Evolutionary conservation across 805 yeast genomes (phyloP).

Genomic region (Candida tammaniensis): DNA sequence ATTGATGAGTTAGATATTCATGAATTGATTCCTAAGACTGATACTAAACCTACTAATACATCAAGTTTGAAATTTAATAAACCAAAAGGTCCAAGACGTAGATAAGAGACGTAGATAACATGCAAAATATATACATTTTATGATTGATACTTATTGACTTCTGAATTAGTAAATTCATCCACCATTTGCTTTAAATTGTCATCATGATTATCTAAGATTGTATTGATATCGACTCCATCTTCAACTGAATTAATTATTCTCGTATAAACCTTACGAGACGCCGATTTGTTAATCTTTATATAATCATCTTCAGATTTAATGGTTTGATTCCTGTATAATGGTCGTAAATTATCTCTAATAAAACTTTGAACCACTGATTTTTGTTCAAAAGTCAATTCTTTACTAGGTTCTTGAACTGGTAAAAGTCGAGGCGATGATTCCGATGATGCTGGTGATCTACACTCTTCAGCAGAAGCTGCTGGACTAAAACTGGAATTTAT

Average conservation of each 20-base stretch:
- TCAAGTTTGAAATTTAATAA: constrained; percentile 42
- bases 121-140: too few species aligned
- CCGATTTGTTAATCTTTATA: constrained; percentile 58
- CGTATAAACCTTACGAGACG: constrained; percentile 59
- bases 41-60: constrained; percentile 9
- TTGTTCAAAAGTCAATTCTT: constrained; percentile 36
- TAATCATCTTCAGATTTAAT: constrained; percentile 40
- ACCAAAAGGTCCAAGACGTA: constrained; percentile 69
- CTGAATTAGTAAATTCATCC: constrained; percentile 21
- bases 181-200: constrained; percentile 20
- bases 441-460: constrained; percentile 3
- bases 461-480: constrained; percentile 5
- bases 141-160: constrained; percentile 8
- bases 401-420: constrained; percentile 2
- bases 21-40: constrained; percentile 30
- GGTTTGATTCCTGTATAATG: constrained; percentile 36
- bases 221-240: constrained; percentile 11
- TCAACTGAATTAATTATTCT: constrained; percentile 18
- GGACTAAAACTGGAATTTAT: constrained; percentile 11
- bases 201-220: constrained; percentile 17
- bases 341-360: constrained; percentile 52
- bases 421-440: neutral
- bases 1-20: constrained; percentile 61
- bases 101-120: constrained; percentile 24
- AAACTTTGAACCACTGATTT: constrained; percentile 56